A percentile compares a stretch with the other conserved stretches of the same genome.
These are phyloP conservation scores for Lentinula boryana DNA, from an alignment of 768 basidiomycete species.

Conservation along the genomic window DNA sequence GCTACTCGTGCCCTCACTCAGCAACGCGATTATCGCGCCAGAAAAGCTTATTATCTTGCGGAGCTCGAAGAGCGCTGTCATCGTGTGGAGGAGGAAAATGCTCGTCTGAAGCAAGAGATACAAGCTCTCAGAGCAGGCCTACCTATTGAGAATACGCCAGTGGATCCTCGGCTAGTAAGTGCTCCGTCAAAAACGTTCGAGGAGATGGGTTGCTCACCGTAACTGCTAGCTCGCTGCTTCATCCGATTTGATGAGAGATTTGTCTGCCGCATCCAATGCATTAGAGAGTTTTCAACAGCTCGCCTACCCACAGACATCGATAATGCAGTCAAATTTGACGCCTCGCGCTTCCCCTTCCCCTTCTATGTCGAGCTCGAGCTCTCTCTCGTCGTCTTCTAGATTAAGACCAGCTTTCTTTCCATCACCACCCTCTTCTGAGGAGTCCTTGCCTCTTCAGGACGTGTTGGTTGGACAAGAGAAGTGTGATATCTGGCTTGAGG, in stretches of 20 bases:
- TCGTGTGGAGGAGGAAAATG: constrained; percentile 52
- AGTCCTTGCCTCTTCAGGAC: neutral
- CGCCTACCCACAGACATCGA: constrained; percentile 25
- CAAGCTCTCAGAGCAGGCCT: constrained; percentile 34
- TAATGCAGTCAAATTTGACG: neutral
- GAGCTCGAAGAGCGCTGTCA: constrained; percentile 51
- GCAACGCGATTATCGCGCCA: constrained; percentile 61
- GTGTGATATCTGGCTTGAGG: neutral
- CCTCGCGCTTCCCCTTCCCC: constrained; percentile 12
- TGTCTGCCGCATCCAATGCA: constrained; percentile 41
- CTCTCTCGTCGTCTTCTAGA: constrained; percentile 4
- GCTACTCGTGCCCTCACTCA: constrained; percentile 52
- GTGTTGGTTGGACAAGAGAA: neutral
- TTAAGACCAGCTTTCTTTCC: constrained; percentile 22
- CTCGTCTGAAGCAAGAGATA: constrained; percentile 41
- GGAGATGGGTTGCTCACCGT: constrained; percentile 4
- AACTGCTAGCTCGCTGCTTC: constrained; percentile 24
- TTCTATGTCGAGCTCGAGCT: constrained; percentile 10
- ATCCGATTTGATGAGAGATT: constrained; percentile 42
- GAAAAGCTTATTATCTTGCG: constrained; percentile 49
- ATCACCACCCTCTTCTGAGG: constrained; percentile 15
- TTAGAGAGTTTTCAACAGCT: constrained; percentile 47
- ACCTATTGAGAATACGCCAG: constrained; percentile 18
- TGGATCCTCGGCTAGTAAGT: constrained; percentile 23
- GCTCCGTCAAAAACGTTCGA: constrained; percentile 13